Evolutionary conservation across 441 rosid genomes (phyloP).

Genomic region (Bruguiera hainesii): DNA sequence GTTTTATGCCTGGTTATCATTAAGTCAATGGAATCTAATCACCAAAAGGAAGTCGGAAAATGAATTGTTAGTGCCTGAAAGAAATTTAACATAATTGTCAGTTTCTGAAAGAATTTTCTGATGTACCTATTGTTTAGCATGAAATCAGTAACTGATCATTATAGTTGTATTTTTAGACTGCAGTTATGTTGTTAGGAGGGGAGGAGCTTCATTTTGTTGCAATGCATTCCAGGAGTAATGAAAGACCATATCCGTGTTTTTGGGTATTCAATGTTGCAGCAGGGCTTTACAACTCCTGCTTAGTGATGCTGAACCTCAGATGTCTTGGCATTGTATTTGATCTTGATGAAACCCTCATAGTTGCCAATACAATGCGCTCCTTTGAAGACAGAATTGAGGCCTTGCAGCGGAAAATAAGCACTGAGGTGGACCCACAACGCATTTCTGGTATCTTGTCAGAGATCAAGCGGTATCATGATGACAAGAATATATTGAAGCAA

Average conservation of each 20-base stretch:
- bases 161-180: slow-evolving; percentile 60
- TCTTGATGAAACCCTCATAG: slow-evolving; percentile 92
- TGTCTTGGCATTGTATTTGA: slow-evolving; percentile 97
- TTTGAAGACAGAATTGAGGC: slow-evolving; percentile 90
- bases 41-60: background rate
- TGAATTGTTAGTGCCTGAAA: slow-evolving; percentile 2
- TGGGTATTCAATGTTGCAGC: slow-evolving; percentile 77
- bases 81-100: background rate
- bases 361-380: slow-evolving; percentile 93
- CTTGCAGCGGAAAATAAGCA: slow-evolving; percentile 65
- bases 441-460: slow-evolving; percentile 67
- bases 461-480: slow-evolving; percentile 90
- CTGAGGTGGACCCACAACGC: slow-evolving; percentile 78
- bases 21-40: too few relatives aligned
- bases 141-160: slow-evolving; percentile 8
- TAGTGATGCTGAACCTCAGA: slow-evolving; percentile 83
- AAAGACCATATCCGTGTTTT: slow-evolving; percentile 62
- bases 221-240: slow-evolving; percentile 58
- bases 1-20: too few relatives aligned
- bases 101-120: slow-evolving; percentile 1
- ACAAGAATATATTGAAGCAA: slow-evolving; percentile 78
- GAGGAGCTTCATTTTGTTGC: slow-evolving; percentile 98
- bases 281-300: slow-evolving; percentile 76
- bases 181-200: slow-evolving; percentile 67
- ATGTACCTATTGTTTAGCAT: background rate